phyloP scores from a whole-genome alignment of 805 yeast genomes.

The Pichia insulana region DNA sequence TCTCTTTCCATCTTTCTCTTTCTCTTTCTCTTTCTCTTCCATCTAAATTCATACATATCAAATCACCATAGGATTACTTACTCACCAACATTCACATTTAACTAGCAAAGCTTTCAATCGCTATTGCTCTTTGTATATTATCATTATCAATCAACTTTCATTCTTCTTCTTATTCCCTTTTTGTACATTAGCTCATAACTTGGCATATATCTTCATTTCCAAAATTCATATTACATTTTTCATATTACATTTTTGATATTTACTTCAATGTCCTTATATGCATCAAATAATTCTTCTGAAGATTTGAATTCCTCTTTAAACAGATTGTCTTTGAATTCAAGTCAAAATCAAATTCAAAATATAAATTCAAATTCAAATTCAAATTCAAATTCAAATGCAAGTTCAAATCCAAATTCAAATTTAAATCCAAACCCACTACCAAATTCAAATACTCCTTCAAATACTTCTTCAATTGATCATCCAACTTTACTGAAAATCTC shows the following conservation, averaged over 20 bases:
- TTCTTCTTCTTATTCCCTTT: too few species aligned
- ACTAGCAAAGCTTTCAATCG: too few species aligned
- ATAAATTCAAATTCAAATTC: not conserved
- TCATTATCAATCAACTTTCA: too few species aligned
- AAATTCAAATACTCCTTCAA: not conserved
- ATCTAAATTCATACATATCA: too few species aligned
- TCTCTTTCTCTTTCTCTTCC: too few species aligned
- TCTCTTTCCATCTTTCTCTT: too few species aligned
- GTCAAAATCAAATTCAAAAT: not conserved
- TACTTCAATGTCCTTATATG: slow-evolving; percentile 3
- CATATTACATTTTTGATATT: not conserved
- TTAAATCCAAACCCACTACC: too few species aligned
- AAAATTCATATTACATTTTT: not conserved
- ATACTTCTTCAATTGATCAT: slow-evolving; percentile 1
- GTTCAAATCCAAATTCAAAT: not conserved
- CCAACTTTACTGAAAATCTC: slow-evolving; percentile 31
- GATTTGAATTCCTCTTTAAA: slow-evolving; percentile 11
- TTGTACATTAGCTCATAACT: too few species aligned
- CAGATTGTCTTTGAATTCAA: slow-evolving; percentile 7
- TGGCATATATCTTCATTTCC: too few species aligned
- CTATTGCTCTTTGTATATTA: too few species aligned
- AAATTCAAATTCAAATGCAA: not conserved
- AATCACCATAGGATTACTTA: too few species aligned
- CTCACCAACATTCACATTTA: too few species aligned
- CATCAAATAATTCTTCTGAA: slow-evolving; percentile 8